Evolutionary conservation across 352 stramenopile genomes (phyloP).

Genomic region (Phytophthora palmivora): DNA sequence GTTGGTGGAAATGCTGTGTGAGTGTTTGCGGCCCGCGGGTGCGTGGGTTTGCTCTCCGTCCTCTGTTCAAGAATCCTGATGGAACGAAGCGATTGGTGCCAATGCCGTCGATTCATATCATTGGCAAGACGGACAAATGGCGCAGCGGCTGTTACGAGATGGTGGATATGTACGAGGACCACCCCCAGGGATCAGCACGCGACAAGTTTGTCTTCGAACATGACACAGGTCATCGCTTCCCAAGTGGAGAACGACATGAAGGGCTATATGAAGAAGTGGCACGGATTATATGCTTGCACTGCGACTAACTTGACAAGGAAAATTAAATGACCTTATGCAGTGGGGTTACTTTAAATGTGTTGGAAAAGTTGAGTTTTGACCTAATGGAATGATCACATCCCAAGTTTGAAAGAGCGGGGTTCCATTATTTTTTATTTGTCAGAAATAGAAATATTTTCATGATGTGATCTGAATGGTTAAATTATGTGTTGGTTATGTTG

Average conservation of each 20-base stretch:
- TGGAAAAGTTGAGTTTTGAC: too few species aligned
- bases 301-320: too few species aligned
- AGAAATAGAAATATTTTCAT: too few species aligned
- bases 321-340: too few species aligned
- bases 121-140: conserved; percentile 66
- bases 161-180: conserved; percentile 46
- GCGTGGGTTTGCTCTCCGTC: conserved; percentile 31
- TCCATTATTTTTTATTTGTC: too few species aligned
- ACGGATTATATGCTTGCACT: conserved; percentile 37
- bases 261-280: conserved; percentile 42
- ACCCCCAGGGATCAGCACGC: conserved; percentile 21
- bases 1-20: conserved; percentile 61
- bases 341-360: too few species aligned
- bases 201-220: conserved; percentile 52
- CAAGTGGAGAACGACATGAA: conserved; percentile 39
- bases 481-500: too few species aligned
- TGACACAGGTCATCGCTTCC: conserved; percentile 51
- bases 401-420: too few species aligned
- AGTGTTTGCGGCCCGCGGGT: conserved; percentile 47
- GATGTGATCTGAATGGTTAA: too few species aligned
- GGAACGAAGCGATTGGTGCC: conserved; percentile 41
- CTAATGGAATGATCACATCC: too few species aligned
- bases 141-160: conserved; percentile 49
- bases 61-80: conserved; percentile 49
- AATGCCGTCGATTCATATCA: conserved; percentile 69